phyloP scores from a whole-genome alignment of 441 rosid genomes.

The Sinapis alba region DNA sequence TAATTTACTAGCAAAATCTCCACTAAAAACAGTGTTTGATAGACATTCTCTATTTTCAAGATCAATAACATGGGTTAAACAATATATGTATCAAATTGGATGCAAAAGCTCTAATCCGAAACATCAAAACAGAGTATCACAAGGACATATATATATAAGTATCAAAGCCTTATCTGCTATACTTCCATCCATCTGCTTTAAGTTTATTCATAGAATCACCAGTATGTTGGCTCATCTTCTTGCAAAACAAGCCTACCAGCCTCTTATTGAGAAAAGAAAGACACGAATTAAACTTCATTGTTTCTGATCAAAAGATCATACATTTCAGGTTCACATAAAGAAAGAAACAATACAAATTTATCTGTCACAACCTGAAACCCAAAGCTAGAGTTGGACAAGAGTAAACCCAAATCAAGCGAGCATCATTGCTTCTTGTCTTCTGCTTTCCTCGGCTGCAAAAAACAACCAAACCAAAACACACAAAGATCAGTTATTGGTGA shows the following conservation, averaged over 20 bases:
- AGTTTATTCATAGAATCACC: not conserved
- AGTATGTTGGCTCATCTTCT: not conserved
- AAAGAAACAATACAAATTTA: conserved; percentile 26
- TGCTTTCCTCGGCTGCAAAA: conserved; percentile 69
- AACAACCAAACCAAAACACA: not conserved
- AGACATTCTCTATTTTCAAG: not conserved
- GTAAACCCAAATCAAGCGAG: not conserved
- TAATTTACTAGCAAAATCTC: not conserved
- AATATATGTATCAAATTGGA: not conserved
- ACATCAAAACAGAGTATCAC: not conserved
- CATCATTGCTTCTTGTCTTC: conserved; percentile 54
- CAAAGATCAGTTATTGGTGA: not conserved
- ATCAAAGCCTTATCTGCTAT: not conserved
- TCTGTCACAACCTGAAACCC: not conserved
- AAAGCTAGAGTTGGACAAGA: conserved; percentile 6
- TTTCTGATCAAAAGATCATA: conserved; percentile 9
- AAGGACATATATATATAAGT: not conserved
- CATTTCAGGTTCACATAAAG: conserved; percentile 20
- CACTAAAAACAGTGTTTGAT: not conserved
- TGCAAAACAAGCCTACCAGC: not conserved
- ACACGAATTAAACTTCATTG: not conserved
- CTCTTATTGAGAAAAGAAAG: not conserved
- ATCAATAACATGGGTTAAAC: not conserved
- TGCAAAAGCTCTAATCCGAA: not conserved
- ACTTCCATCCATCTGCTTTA: not conserved